Evolutionary conservation across 2,329 filamentous ascomycete genomes (phyloP), one percentile per base, ranked within the genome.

Genomic region (Nothophaeocryptopus gaeumannii): DNA sequence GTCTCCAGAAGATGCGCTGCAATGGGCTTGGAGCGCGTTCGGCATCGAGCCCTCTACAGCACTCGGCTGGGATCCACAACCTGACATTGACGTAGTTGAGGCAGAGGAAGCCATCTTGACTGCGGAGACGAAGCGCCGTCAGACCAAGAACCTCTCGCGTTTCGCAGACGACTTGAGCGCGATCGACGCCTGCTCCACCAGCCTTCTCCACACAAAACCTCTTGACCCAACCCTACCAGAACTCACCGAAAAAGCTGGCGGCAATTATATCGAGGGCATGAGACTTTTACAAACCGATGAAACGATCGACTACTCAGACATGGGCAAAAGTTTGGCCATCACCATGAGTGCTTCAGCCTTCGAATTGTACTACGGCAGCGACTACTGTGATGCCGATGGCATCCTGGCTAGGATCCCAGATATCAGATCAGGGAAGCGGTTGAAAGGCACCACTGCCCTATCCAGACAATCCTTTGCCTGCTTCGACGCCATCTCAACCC

Each of bases 21-120:
- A 78, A 37, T 82, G 90, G 66, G 70, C 77, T 1, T 86, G 85
- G 78, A 73, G 83, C 32, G 79, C 81, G 53, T 92, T 88, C 84
- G 71, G 74, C 14, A 67, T 90, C 29, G 57, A 61, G 15, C 60
- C 62, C 1, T 41, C 51, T 4, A 47, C 45, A 5, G 47, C 54
- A 10, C 41, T 61, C 12, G 59, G 55, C 9, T 84, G 82, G 72
- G 47, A 33, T 37, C 30, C 32, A 13, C 33, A 39, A 11, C 10
- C 39, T 26, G 13, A 34, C 15, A n/a, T 37, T 8, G 41, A 40
- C 34, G 30, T 13, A 12, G 20, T 15, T 11, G 12, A 33, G 5
- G 10, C 7, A 12, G 7, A 31, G 3, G 20, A 12, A 14, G 13
- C n/a, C 39, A 39, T 31, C 20, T 30, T 40, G 5, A 7, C 10